Conservation (phyloP, 2,329 filamentous ascomycete genomes). For the Elsinoe arachidis region DNA sequence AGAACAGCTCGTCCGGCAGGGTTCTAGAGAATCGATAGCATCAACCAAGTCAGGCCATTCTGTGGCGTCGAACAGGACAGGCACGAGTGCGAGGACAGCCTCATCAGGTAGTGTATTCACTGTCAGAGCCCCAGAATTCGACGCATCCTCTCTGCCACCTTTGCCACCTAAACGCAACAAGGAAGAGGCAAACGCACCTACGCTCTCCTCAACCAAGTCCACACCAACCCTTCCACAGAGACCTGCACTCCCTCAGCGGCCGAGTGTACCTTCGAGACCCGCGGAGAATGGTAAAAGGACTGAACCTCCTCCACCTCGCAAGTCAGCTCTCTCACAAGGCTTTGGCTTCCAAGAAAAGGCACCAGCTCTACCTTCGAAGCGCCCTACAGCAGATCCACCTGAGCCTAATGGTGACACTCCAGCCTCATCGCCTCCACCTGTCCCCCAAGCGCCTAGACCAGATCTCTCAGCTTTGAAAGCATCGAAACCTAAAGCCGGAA, state of each 20-base stretch:
- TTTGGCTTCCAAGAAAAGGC: slow-evolving; percentile 31
- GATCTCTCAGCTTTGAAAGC: slow-evolving; percentile 49
- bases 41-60: slow-evolving; percentile 44
- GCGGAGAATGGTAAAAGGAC: not conserved
- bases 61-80: slow-evolving; percentile 39
- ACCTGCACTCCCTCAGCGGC: slow-evolving; percentile 15
- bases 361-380: slow-evolving; percentile 16
- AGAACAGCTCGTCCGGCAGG: slow-evolving; percentile 26
- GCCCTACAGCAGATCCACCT: slow-evolving; percentile 11
- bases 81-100: slow-evolving; percentile 25
- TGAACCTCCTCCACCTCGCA: slow-evolving; percentile 27
- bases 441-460: slow-evolving; percentile 49
- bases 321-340: slow-evolving; percentile 39
- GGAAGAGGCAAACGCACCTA: slow-evolving; percentile 33
- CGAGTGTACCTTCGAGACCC: slow-evolving; percentile 22
- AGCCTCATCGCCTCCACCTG: slow-evolving; percentile 36
- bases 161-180: slow-evolving; percentile 44
- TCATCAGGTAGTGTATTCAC: slow-evolving; percentile 16
- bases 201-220: slow-evolving; percentile 30
- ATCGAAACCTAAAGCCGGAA: slow-evolving; percentile 36
- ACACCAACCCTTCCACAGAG: slow-evolving; percentile 22
- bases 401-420: slow-evolving; percentile 16
- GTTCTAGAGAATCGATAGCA: slow-evolving; percentile 44
- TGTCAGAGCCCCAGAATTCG: slow-evolving; percentile 44
- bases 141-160: slow-evolving; percentile 45